Percentiles rank a stretch among this genome's conserved stretches.
These are phyloP conservation scores for Penicillium nucicola DNA, from an alignment of 495 filamentous ascomycete genomes.

Conservation along the genomic window DNA sequence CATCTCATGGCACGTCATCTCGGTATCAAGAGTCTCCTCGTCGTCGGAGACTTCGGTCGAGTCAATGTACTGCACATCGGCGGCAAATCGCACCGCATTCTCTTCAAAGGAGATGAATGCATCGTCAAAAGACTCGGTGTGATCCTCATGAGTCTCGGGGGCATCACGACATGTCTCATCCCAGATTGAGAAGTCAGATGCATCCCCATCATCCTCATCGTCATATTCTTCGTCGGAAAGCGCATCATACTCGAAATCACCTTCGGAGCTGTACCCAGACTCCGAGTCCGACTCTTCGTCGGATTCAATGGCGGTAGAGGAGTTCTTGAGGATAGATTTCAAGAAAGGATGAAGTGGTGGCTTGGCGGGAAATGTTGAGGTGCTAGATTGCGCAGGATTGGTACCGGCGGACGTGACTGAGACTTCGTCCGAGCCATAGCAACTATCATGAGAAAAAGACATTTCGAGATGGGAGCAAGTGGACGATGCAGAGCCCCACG, in stretches of 20 bases:
- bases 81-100: constrained; percentile 36
- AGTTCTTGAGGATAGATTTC: constrained; percentile 43
- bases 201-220: constrained; percentile 30
- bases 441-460: constrained; percentile 46
- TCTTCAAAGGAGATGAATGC: constrained; percentile 40
- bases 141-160: constrained; percentile 31
- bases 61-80: constrained; percentile 38
- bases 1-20: constrained; percentile 46
- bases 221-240: constrained; percentile 26
- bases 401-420: constrained; percentile 35
- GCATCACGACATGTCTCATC: constrained; percentile 31
- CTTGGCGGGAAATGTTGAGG: constrained; percentile 13
- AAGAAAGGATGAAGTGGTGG: constrained; percentile 26
- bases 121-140: constrained; percentile 38
- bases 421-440: constrained; percentile 45
- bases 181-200: constrained; percentile 37
- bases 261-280: constrained; percentile 44
- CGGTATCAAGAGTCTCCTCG: constrained; percentile 15
- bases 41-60: constrained; percentile 23
- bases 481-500: constrained; percentile 45
- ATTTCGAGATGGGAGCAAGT: constrained; percentile 37
- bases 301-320: constrained; percentile 19
- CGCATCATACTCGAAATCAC: constrained; percentile 32
- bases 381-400: constrained; percentile 19
- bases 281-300: constrained; percentile 33